Conservation (phyloP, 129 eudicot genomes). For the Tanacetum coccineum region DNA sequence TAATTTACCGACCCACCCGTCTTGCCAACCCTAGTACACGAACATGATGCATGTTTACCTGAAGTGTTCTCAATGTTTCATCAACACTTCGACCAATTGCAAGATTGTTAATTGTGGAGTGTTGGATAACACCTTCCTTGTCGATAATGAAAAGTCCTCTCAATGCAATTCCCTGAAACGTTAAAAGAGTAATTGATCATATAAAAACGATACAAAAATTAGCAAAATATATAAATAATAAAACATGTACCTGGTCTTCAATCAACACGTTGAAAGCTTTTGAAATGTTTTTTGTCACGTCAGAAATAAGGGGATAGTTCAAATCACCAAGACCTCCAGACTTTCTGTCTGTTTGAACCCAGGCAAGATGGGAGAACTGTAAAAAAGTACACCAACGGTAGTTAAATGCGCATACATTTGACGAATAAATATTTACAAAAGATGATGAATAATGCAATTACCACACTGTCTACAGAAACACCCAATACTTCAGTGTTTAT, state of each 20-base stretch:
- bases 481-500: conserved; percentile 89
- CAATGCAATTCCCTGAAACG: conserved; percentile 76
- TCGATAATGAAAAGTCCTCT: conserved; percentile 94
- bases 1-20: background rate
- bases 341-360: conserved; percentile 98
- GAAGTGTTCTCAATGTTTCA: conserved; percentile 93
- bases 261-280: conserved; percentile 77
- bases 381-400: background rate
- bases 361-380: conserved; percentile 98
- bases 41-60: conserved; percentile 44
- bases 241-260: conserved; percentile 67
- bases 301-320: conserved; percentile 80
- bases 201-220: background rate
- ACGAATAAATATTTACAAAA: background rate
- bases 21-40: background rate
- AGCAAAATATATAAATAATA: background rate
- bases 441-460: conserved; percentile 21
- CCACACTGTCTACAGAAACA: conserved; percentile 96
- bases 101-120: conserved; percentile 94
- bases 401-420: background rate
- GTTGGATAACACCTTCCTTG: conserved; percentile 96
- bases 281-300: conserved; percentile 86
- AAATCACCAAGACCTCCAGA: conserved; percentile 97
- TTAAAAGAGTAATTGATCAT: background rate
- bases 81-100: conserved; percentile 97